A percentile compares a stretch with the other conserved stretches of the same genome.
These are phyloP conservation scores for Dothistroma septosporum DNA, from an alignment of 2,329 filamentous ascomycete genomes.

Conservation along the genomic window DNA sequence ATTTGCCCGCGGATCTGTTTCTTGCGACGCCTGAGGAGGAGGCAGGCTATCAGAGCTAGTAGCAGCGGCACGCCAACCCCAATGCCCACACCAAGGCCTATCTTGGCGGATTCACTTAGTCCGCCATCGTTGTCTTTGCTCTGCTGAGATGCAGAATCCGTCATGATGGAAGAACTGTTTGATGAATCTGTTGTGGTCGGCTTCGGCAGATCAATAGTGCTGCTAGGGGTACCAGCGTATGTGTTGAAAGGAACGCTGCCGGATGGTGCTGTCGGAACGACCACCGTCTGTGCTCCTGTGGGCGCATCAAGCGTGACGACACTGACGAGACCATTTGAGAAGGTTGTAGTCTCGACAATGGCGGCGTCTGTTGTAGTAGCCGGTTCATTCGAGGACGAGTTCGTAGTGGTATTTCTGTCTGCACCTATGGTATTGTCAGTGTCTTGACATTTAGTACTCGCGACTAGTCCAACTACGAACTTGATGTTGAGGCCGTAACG, in stretches of 20 bases:
- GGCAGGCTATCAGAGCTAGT: slow-evolving; percentile 10
- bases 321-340: no score
- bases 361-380: neutral
- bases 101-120: slow-evolving; percentile 13
- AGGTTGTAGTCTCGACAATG: neutral
- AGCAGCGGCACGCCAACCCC: slow-evolving; percentile 15
- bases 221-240: neutral
- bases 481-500: neutral
- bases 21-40: slow-evolving; percentile 12
- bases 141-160: neutral
- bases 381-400: neutral
- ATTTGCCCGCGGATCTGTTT: slow-evolving; percentile 4
- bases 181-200: neutral
- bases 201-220: neutral
- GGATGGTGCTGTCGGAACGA: neutral
- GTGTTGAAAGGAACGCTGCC: neutral
- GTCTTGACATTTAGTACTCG: no score
- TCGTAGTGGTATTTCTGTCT: neutral
- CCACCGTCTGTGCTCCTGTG: neutral
- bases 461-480: neutral
- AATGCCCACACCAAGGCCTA: slow-evolving; percentile 20
- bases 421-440: neutral
- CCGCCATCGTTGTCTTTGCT: neutral
- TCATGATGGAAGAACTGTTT: neutral
- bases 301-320: neutral